These are phyloP conservation scores for Skeletonema menzelii DNA, from an alignment of 108 stramenopile genomes.

Conservation along the genomic window DNA sequence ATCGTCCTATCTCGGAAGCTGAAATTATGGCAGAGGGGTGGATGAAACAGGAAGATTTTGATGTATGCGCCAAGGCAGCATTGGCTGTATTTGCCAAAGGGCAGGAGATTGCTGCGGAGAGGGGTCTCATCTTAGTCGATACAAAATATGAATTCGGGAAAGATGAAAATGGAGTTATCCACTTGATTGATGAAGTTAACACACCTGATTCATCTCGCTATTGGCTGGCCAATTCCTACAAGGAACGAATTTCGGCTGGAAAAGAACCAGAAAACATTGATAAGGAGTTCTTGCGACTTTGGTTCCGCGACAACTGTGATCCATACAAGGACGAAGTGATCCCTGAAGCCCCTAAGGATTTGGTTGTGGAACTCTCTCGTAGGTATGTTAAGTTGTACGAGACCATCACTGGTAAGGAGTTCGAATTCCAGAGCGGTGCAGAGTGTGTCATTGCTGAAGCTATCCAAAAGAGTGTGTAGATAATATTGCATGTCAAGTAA, in stretches of 20 bases:
- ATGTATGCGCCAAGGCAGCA: constrained; percentile 74
- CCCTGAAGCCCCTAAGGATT: constrained; percentile 94
- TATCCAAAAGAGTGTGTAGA: constrained; percentile 48
- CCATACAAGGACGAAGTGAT: constrained; percentile 94
- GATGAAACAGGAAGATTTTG: constrained; percentile 86
- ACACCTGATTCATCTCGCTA: constrained; percentile 98
- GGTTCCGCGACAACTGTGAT: constrained; percentile 97
- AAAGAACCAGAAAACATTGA: constrained; percentile 98
- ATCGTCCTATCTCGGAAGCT: constrained; percentile 92
- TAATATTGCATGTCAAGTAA: neutral
- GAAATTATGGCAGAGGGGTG: constrained; percentile 90
- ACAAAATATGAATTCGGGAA: constrained; percentile 99
- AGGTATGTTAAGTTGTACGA: constrained; percentile 96
- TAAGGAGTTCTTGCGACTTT: constrained; percentile 97
- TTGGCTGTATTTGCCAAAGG: constrained; percentile 84
- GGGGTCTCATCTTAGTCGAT: constrained; percentile 97
- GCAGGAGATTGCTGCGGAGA: constrained; percentile 81
- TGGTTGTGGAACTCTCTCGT: constrained; percentile 93
- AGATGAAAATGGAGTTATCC: constrained; percentile 79
- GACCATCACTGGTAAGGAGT: constrained; percentile 92
- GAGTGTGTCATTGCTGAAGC: constrained; percentile 63
- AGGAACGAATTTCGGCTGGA: constrained; percentile 79
- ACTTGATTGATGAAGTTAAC: constrained; percentile 97
- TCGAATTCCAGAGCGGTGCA: constrained; percentile 65
- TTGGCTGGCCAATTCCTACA: constrained; percentile 93